These are phyloP conservation scores for Mycosphaerelloides madeirae DNA, from an alignment of 2,329 filamentous ascomycete genomes.

Conservation along the genomic window DNA sequence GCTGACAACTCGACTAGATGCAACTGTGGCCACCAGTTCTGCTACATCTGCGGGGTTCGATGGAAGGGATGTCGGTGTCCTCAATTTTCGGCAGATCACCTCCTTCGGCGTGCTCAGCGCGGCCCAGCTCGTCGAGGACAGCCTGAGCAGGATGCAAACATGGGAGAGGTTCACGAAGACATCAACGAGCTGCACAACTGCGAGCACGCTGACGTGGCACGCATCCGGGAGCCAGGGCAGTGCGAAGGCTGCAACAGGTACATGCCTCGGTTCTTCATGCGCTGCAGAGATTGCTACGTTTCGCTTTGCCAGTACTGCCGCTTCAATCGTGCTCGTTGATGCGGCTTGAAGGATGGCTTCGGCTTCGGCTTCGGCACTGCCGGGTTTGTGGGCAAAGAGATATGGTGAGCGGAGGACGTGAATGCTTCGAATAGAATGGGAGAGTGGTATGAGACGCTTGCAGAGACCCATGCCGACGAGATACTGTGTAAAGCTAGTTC, in stretches of 20 bases:
- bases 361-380: too few species aligned
- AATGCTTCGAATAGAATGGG: too few species aligned
- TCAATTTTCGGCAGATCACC: conserved; percentile 2
- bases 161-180: background rate
- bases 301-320: conserved; percentile 4
- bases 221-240: too few species aligned
- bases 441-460: too few species aligned
- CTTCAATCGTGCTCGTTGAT: background rate
- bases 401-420: too few species aligned
- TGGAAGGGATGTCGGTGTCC: conserved; percentile 7
- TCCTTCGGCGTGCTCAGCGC: conserved; percentile 2
- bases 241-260: conserved; percentile 3
- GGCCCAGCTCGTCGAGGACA: background rate
- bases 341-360: too few species aligned
- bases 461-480: too few species aligned
- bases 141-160: background rate
- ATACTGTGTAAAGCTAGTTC: too few species aligned
- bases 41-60: conserved; percentile 9
- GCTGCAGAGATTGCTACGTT: background rate
- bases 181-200: background rate
- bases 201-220: background rate
- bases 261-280: background rate
- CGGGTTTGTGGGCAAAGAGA: too few species aligned
- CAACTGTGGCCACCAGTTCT: conserved; percentile 10
- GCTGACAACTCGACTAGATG: conserved; percentile 6